Evolutionary conservation across 2,329 filamentous ascomycete genomes (phyloP).

Genomic region (Paramyrothecium roridum): DNA sequence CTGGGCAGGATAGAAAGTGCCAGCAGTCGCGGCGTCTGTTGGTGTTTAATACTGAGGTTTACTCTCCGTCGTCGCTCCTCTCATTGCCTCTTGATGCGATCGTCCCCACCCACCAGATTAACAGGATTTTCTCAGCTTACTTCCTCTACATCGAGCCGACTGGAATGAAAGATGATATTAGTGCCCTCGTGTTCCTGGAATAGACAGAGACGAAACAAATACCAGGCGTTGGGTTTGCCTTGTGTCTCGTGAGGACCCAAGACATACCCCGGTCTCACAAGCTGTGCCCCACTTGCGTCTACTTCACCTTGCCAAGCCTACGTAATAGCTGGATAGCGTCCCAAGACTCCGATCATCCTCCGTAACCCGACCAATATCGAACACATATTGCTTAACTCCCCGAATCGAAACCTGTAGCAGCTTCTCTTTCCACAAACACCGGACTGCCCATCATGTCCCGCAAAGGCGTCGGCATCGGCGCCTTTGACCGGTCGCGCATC

Average conservation of each 20-base stretch:
- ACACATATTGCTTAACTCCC: not conserved
- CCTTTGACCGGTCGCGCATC: constrained; percentile 81
- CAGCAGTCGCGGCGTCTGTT: not conserved
- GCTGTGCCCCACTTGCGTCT: not conserved
- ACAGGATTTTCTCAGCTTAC: too few species aligned
- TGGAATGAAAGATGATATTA: too few species aligned
- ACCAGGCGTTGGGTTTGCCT: not conserved
- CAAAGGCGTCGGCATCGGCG: constrained; percentile 85
- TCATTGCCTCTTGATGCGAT: too few species aligned
- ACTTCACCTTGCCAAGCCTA: not conserved
- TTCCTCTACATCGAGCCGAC: too few species aligned
- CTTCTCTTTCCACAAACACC: too few species aligned
- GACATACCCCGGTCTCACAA: not conserved
- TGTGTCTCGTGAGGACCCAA: not conserved
- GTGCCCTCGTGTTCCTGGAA: not conserved
- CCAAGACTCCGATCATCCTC: not conserved
- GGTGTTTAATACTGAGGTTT: not conserved
- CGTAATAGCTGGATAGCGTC: not conserved
- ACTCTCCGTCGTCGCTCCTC: too few species aligned
- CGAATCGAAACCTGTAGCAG: not conserved
- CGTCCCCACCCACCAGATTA: too few species aligned
- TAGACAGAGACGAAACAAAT: not conserved
- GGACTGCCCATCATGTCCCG: constrained; percentile 62
- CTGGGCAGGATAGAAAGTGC: not conserved
- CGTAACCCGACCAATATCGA: not conserved